These are phyloP conservation scores for Rhizoclosmatium sp. DNA, from an alignment of 192 early-diverging fungal species.

Conservation along the genomic window DNA sequence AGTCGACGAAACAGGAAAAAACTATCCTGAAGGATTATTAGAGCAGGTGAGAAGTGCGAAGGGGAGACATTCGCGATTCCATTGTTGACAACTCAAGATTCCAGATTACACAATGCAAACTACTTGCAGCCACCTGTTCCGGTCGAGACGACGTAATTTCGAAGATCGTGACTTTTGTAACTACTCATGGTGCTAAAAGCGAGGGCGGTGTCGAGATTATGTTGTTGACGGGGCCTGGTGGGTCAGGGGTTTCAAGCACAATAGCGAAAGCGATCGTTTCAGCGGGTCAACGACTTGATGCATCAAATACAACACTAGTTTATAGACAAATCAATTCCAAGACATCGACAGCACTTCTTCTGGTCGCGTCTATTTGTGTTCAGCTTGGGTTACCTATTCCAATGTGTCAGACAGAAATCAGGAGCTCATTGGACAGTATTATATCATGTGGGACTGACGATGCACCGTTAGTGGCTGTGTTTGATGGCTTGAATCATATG, in stretches of 20 bases:
- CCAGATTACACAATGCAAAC: not conserved
- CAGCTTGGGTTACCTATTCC: not conserved
- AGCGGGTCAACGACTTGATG: not conserved
- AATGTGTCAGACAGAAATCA: not conserved
- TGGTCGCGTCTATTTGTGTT: conserved; percentile 12
- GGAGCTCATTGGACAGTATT: not conserved
- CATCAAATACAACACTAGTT: not conserved
- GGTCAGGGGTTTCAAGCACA: conserved; percentile 10
- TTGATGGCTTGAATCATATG: conserved; percentile 26
- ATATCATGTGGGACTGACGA: conserved; percentile 12
- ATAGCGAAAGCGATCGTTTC: not conserved
- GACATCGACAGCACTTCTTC: not conserved
- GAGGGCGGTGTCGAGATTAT: not conserved
- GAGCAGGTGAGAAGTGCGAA: not conserved
- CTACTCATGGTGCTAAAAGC: not conserved
- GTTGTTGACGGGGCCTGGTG: not conserved
- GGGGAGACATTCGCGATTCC: not conserved
- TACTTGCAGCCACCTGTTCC: not conserved
- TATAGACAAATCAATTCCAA: conserved; percentile 12
- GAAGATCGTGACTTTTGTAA: not conserved
- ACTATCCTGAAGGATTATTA: not conserved
- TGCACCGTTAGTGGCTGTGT: not conserved
- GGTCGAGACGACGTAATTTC: not conserved
- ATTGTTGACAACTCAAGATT: not conserved
- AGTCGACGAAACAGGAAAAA: not conserved